These are phyloP conservation scores for Vicia faba DNA, from an alignment of 306 rosid species.

Conservation along the genomic window DNA sequence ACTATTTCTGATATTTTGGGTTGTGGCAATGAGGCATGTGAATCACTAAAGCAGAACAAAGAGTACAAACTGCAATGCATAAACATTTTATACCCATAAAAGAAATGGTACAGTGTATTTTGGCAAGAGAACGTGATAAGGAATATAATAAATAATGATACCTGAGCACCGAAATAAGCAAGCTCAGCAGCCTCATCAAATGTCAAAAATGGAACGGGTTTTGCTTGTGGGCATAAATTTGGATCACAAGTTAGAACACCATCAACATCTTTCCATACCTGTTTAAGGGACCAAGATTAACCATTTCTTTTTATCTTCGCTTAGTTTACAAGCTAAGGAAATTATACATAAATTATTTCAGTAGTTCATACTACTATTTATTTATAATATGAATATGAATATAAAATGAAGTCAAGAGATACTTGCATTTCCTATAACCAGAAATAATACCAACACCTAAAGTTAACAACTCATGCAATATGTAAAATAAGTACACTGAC, in stretches of 20 bases:
- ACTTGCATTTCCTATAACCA: slow-evolving; percentile 3
- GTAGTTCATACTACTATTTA: slow-evolving; percentile 11
- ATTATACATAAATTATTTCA: slow-evolving; percentile 18
- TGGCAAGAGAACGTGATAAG: slow-evolving; percentile 34
- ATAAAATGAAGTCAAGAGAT: slow-evolving; percentile 19
- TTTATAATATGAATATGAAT: slow-evolving; percentile 21
- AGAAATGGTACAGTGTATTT: slow-evolving; percentile 13
- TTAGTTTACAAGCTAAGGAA: slow-evolving; percentile 9
- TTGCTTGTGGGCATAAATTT: slow-evolving; percentile 64
- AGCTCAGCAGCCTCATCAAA: slow-evolving; percentile 98
- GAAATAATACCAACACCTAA: slow-evolving; percentile 22
- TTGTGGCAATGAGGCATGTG: too few species aligned
- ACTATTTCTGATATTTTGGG: too few species aligned
- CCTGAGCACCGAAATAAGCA: slow-evolving; percentile 99
- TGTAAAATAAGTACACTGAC: slow-evolving; percentile 16
- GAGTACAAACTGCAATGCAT: too few species aligned
- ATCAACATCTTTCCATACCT: slow-evolving; percentile 99
- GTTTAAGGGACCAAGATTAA: slow-evolving; percentile 43
- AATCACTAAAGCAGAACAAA: too few species aligned
- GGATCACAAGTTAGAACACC: slow-evolving; percentile 98
- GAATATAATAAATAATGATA: slow-evolving; percentile 38
- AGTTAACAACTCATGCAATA: slow-evolving; percentile 23
- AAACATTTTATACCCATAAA: not conserved
- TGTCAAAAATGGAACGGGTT: slow-evolving; percentile 89
- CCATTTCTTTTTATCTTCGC: slow-evolving; percentile 12